Evolutionary conservation across 768 basidiomycete genomes (phyloP).

Genomic region (Hirschioporus abietinus): DNA sequence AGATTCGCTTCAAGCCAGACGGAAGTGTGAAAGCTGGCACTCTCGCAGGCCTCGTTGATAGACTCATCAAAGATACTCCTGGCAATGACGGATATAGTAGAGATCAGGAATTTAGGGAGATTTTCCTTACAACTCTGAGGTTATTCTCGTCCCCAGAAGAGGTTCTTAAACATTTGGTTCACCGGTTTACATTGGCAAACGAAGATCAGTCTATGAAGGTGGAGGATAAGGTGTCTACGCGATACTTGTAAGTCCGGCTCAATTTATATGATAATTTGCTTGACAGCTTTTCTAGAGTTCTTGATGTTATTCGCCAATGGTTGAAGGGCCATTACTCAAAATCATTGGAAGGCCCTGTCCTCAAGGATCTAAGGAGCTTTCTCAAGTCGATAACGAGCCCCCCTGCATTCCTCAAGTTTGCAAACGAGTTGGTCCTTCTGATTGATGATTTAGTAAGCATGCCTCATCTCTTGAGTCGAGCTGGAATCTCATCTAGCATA

Average conservation of each 20-base stretch:
- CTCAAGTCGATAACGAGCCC: constrained; percentile 1
- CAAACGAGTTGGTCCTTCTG: constrained; percentile 5
- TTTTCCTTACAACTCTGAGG: constrained; percentile 36
- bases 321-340: constrained; percentile 4
- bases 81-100: constrained; percentile 21
- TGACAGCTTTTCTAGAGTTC: not conserved
- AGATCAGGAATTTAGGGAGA: constrained; percentile 33
- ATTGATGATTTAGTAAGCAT: constrained; percentile 1
- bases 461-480: not conserved
- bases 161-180: constrained; percentile 32
- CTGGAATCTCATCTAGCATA: not conserved
- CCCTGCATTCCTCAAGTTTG: constrained; percentile 4
- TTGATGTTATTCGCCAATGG: constrained; percentile 5
- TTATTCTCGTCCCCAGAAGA: constrained; percentile 39
- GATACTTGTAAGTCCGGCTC: constrained; percentile 27
- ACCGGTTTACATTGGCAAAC: constrained; percentile 32
- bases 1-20: constrained; percentile 10
- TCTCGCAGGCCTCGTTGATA: constrained; percentile 37
- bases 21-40: constrained; percentile 35
- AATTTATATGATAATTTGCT: not conserved
- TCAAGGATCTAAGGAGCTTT: constrained; percentile 7
- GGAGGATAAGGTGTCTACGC: constrained; percentile 26
- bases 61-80: constrained; percentile 25
- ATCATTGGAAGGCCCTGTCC: constrained; percentile 1
- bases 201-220: constrained; percentile 25